Base-by-base conservation (phyloP, 2,329 filamentous ascomycete species). In the Pestalotiopsis sp. region DNA sequence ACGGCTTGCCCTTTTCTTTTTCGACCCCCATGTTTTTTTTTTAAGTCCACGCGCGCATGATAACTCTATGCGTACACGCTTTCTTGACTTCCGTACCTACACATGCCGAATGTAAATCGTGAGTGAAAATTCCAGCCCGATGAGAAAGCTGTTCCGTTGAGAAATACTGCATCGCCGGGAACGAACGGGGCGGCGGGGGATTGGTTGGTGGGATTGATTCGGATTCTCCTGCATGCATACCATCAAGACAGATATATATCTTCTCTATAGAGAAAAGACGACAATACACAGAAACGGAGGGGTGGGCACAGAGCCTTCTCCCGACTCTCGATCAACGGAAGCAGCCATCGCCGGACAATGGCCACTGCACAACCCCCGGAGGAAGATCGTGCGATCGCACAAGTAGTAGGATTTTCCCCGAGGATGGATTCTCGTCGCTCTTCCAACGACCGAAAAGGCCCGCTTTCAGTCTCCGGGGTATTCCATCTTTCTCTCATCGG, bases 151-250 rank as follows among this genome's bases (percentile, higher is more conserved):
- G 6, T 31, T 9, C 31, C 31, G 31, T 31, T 31, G 31, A 31
- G 31, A 31, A 9, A 36, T 36, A 36, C 31, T 36, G 31, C 31
- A 36, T 2, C 31, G 6, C 31, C 31, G 31, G 31, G 27, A 31
- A 31, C 27, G 27, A 31, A 31, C 31, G 31, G 31, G 31, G 31
- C 31, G 7, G 31, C 31, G 31, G 31, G 27, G 27, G 59, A 20
- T 20, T 27, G 59, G 38, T 62, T 41, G 59, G 59, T 62, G 59
- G 59, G 59, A 62, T 39, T 41, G 59, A 62, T 23, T 62, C 27
- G 27, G 23, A 2, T 36, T 31, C n/a, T 23, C 6, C 4, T 23
- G 14, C 38, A 39, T 62, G 59, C 59, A 39, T 20, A 14, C 13
- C 27, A 62, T n/a, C 11, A 62, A 62, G 12, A 27, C 27, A 62